Conservation (phyloP, 2,329 filamentous ascomycete species). For the Exophiala alcalophila region DNA sequence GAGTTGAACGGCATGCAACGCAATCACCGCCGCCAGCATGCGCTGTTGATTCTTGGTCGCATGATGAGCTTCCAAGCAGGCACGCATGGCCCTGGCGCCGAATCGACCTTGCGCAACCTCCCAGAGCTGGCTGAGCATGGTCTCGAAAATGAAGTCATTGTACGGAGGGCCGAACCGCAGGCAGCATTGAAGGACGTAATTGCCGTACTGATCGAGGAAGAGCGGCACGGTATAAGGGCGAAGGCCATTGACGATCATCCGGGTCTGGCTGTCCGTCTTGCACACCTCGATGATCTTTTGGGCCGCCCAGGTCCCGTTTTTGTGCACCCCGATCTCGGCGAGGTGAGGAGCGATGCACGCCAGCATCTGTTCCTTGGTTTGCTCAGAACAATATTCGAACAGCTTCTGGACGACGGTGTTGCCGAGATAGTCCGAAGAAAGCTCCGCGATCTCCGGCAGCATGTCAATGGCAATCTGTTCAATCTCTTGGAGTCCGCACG, state of each 20-base stretch:
- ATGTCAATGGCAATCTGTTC: slow-evolving; percentile 90
- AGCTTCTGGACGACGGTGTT: slow-evolving; percentile 99
- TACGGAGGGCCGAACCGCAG: slow-evolving; percentile 84
- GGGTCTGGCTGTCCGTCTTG: slow-evolving; percentile 78
- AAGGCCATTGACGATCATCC: slow-evolving; percentile 76
- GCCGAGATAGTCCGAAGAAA: slow-evolving; percentile 92
- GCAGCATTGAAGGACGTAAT: slow-evolving; percentile 96
- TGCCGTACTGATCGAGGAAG: slow-evolving; percentile 96
- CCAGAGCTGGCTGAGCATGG: slow-evolving; percentile 92
- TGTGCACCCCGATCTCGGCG: slow-evolving; percentile 95
- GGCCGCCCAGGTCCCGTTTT: slow-evolving; percentile 98
- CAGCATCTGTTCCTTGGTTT: slow-evolving; percentile 88
- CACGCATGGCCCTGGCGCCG: slow-evolving; percentile 91
- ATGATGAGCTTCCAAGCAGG: slow-evolving; percentile 93
- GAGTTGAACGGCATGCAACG: slow-evolving; percentile 93
- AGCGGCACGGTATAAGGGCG: slow-evolving; percentile 83
- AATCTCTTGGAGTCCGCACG: slow-evolving; percentile 79
- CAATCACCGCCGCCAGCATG: slow-evolving; percentile 89
- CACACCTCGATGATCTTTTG: slow-evolving; percentile 99
- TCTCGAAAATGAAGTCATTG: slow-evolving; percentile 97
- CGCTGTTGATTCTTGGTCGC: slow-evolving; percentile 92
- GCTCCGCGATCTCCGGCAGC: slow-evolving; percentile 92
- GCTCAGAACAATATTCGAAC: slow-evolving; percentile 92
- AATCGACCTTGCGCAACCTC: slow-evolving; percentile 90
- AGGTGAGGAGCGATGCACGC: slow-evolving; percentile 82